Conservation (phyloP, 306 rosid genomes). For the Fragaria vesca region DNA sequence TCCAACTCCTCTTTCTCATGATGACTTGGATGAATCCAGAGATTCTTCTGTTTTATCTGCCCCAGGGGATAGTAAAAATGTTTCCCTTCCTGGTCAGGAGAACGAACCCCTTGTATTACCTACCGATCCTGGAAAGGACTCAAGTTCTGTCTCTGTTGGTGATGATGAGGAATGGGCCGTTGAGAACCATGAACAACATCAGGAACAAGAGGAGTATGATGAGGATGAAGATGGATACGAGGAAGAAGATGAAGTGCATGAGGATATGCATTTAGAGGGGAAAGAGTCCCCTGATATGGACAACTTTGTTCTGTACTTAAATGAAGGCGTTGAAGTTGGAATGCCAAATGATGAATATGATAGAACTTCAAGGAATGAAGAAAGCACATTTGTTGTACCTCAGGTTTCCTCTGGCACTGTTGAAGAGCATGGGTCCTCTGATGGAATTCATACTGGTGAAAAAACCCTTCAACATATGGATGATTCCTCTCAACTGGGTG, state of each 20-base stretch:
- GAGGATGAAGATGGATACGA: conserved; percentile 87
- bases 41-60: conserved; percentile 54
- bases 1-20: conserved; percentile 93
- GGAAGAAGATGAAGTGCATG: conserved; percentile 95
- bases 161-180: conserved; percentile 92
- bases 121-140: conserved; percentile 42
- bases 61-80: conserved; percentile 47
- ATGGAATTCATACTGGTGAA: conserved; percentile 38
- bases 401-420: conserved; percentile 39
- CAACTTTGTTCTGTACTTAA: conserved; percentile 80
- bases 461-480: conserved; percentile 43
- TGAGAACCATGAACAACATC: conserved; percentile 71
- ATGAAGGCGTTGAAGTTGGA: conserved; percentile 95
- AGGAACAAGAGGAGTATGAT: conserved; percentile 95
- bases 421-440: conserved; percentile 52
- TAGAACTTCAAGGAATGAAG: conserved; percentile 50
- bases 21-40: conserved; percentile 81
- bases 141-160: conserved; percentile 47
- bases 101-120: conserved; percentile 41
- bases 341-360: conserved; percentile 88
- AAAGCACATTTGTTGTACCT: conserved; percentile 35
- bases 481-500: conserved; percentile 45
- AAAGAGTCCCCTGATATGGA: conserved; percentile 70
- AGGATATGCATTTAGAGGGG: conserved; percentile 66
- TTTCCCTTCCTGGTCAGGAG: conserved; percentile 37